phyloP scores from a whole-genome alignment of 2,329 filamentous ascomycete species.

The Bisporella sp. region DNA sequence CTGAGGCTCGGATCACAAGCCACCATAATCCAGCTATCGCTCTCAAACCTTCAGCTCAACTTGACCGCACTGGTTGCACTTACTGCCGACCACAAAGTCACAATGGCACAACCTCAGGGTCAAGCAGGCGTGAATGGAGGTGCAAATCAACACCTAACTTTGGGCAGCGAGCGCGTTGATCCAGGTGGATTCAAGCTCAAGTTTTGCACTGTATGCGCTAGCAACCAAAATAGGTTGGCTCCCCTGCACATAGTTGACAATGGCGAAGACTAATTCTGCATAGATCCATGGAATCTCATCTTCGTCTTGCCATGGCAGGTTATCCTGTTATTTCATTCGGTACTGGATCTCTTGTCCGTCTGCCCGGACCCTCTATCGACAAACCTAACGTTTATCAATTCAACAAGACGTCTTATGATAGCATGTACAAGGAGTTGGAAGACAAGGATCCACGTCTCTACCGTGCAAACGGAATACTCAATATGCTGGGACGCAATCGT shows the following conservation, averaged over 20 bases:
- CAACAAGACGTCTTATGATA: conserved; percentile 92
- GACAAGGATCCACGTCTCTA: conserved; percentile 83
- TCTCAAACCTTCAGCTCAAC: no score
- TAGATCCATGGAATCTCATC: conserved; percentile 98
- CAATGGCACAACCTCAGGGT: conserved; percentile 8
- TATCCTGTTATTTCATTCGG: conserved; percentile 99
- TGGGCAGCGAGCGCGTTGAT: conserved; percentile 19
- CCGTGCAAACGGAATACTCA: conserved; percentile 83
- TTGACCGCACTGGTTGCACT: no score
- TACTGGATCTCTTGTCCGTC: conserved; percentile 86
- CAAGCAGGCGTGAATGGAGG: conserved; percentile 11
- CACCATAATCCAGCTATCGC: no score
- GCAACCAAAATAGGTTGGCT: conserved; percentile 86
- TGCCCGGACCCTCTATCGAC: conserved; percentile 83
- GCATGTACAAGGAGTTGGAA: conserved; percentile 88
- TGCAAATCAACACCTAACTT: conserved; percentile 4
- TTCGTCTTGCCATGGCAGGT: conserved; percentile 75
- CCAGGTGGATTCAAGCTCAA: conserved; percentile 71
- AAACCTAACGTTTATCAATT: conserved; percentile 98
- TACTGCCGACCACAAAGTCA: background rate
- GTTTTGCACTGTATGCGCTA: conserved; percentile 98
- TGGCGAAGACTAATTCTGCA: conserved; percentile 11
- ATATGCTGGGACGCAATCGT: conserved; percentile 91
- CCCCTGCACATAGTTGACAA: conserved; percentile 1
- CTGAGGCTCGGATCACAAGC: no score